Base-by-base conservation (phyloP, 257 asterid genomes). In the Ilex asprella region DNA sequence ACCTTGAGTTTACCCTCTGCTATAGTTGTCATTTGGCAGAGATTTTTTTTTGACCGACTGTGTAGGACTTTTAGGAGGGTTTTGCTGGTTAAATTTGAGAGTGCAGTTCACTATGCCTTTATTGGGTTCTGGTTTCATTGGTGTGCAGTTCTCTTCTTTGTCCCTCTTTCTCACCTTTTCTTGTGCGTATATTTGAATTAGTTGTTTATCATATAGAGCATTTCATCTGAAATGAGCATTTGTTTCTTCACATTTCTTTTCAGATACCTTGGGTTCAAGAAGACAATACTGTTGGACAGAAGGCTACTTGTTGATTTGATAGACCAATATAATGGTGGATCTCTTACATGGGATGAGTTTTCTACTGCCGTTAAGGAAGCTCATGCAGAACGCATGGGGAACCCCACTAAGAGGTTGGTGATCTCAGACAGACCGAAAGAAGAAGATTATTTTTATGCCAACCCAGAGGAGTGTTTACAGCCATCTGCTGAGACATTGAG, bases 371-470 rank as follows among this genome's bases (percentile, higher is more conserved):
- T 93, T 51, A 87, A 85, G 76, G 84, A 78, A 51, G 60, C 74
- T 31, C 97, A 89, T 47, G 62, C 85, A 2, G 86, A 79, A 54
- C 85, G 92, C 64, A 89, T 93, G 99, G 99, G 99, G 13, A 87
- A 76, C 66, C 99, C 95, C 0, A 75, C 55, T 27, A 79, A 63
- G 67, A 69, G 99, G 63, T 53, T 78, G 76, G 94, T 82, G 64
- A 84, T 93, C 69, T 88, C 90, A 0, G 97, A 93, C 57, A 78
- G 89, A 74, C 99, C 99, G 2, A 93, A 93, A 80, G 99, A 93
- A 75, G 99, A 93, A 70, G 99, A 93, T 70, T 93, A 93, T 66
- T 93, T 93, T 66, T 93, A 93, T 5, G 79, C 99, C 74, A 93
- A 93, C 71, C 99, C 99, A 0, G 82, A 81, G 71, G 99, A 93